These are phyloP conservation scores for Penicillium manginii DNA, from an alignment of 495 filamentous ascomycete genomes.

Conservation along the genomic window DNA sequence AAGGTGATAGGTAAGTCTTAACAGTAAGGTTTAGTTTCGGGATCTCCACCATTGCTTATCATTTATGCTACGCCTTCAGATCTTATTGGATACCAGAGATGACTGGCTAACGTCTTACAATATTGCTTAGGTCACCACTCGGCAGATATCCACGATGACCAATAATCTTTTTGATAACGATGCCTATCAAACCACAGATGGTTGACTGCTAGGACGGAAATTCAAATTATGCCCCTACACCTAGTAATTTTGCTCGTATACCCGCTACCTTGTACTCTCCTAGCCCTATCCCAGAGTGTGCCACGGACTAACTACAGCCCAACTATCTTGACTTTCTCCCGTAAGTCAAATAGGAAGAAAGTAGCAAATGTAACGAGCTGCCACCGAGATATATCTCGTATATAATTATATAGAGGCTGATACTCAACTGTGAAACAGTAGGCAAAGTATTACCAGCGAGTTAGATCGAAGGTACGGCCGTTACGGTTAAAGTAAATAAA, in stretches of 20 bases:
- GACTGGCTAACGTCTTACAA: too few species aligned
- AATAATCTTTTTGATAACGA: constrained; percentile 3
- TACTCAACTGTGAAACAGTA: neutral
- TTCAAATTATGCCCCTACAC: neutral
- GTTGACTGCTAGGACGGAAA: neutral
- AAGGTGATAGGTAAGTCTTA: neutral
- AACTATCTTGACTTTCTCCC: constrained; percentile 9
- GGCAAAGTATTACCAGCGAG: neutral
- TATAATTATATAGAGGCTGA: neutral
- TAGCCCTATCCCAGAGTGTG: constrained; percentile 7
- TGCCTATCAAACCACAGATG: constrained; percentile 2
- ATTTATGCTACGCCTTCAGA: too few species aligned
- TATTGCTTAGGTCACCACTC: neutral
- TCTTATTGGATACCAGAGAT: too few species aligned
- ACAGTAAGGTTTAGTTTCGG: too few species aligned
- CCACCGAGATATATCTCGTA: constrained; percentile 1
- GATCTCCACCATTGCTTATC: too few species aligned
- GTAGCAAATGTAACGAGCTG: constrained; percentile 7
- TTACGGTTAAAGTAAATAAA: neutral
- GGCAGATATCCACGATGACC: neutral
- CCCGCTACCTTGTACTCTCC: neutral
- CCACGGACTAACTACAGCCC: constrained; percentile 2
- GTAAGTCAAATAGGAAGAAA: constrained; percentile 11
- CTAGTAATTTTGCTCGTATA: neutral
- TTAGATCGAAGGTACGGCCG: constrained; percentile 4